Evolutionary conservation across 2,329 filamentous ascomycete species (phyloP).

Genomic region (Biscogniauxia marginata): DNA sequence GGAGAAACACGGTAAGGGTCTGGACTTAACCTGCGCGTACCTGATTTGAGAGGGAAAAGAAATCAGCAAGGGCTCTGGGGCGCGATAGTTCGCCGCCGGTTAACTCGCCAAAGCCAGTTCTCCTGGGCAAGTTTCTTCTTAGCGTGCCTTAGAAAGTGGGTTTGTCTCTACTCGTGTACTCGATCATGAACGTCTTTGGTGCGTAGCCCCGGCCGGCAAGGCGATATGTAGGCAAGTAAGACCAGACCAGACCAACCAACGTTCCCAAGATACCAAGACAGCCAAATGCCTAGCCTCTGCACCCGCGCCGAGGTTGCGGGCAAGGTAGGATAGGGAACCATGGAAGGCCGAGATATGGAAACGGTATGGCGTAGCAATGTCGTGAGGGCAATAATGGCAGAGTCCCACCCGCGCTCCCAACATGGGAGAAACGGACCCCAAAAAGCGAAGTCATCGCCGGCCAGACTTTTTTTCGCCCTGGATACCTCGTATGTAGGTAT

Average conservation of each 20-base stretch:
- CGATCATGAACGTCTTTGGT: background rate
- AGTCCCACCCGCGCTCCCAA: background rate
- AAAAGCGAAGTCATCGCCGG: slow-evolving; percentile 1
- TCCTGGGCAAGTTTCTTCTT: background rate
- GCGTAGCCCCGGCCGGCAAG: background rate
- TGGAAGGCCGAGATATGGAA: background rate
- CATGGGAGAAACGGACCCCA: slow-evolving; percentile 1
- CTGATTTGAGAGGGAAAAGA: background rate
- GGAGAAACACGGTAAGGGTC: background rate
- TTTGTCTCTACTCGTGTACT: background rate
- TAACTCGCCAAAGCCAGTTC: background rate
- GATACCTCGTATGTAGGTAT: slow-evolving; percentile 13
- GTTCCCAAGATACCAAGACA: background rate
- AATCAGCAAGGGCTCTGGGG: background rate
- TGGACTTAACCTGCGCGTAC: background rate
- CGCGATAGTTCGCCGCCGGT: background rate
- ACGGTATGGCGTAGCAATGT: background rate
- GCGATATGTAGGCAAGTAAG: too few relatives aligned
- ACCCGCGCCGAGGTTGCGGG: background rate
- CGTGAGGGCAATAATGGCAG: background rate
- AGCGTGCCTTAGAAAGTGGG: background rate
- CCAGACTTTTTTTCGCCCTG: slow-evolving; percentile 4
- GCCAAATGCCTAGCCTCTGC: background rate
- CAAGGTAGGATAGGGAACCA: background rate
- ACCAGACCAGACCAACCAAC: background rate